Evolutionary conservation across 176 grass and related monocot species (phyloP).

Genomic region (Cenchrus americanus): DNA sequence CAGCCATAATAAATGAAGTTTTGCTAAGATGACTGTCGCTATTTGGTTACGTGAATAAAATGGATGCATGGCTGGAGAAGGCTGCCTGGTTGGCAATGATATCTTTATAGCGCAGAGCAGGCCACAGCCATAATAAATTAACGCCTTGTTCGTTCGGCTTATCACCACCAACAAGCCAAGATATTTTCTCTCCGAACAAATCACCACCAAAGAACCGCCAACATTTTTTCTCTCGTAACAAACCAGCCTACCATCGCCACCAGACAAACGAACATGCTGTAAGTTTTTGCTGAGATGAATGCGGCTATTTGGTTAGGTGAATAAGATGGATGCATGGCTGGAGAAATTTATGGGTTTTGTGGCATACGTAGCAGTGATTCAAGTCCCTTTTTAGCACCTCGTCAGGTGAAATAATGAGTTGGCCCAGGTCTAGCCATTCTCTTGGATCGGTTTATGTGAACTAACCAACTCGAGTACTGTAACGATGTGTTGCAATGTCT

Average conservation of each 20-base stretch:
- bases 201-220: no score
- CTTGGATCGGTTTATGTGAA: neutral
- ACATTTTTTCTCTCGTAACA: no score
- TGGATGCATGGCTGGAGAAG: neutral
- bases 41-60: conserved; percentile 38
- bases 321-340: conserved; percentile 21
- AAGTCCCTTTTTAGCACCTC: neutral
- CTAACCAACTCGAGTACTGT: neutral
- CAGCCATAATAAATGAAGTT: conserved; percentile 46
- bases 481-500: neutral
- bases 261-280: no score
- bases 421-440: neutral
- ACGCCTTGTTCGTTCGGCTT: no score
- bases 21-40: neutral
- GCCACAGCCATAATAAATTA: no score
- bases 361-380: neutral
- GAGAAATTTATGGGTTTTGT: neutral
- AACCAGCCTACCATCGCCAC: no score
- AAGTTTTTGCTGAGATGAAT: no score
- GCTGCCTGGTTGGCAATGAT: no score
- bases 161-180: no score
- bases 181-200: no score
- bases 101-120: no score
- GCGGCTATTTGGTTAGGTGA: conserved; percentile 30
- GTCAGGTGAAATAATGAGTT: neutral